Evolutionary conservation across 2,329 filamentous ascomycete species (phyloP), one percentile per base, ranked within the genome.

Genomic region (Magnaporthiopsis rhizophila): DNA sequence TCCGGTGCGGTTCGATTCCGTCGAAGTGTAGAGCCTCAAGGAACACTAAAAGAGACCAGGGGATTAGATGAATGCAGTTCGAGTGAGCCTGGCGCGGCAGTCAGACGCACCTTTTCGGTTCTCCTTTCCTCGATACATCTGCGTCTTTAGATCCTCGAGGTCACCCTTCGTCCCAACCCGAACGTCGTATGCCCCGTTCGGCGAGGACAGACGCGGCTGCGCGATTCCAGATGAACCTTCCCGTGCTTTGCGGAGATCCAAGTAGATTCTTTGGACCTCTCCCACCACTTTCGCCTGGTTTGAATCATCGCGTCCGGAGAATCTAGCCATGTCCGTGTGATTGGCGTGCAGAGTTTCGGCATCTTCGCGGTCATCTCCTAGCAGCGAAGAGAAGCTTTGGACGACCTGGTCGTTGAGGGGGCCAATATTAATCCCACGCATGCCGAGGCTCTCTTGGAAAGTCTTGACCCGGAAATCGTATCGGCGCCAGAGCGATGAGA

Each of bases 381-480:
- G 45, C 2, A 62, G 28, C 0, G 69, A 70, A 0, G 68, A 69
- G 24, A 58, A 64, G 28, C 69, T 66, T 0, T 67, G 68, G 5
- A 70, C 69, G 4, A 70, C 66, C 59, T 69, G 68, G 3, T 67
- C 64, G 8, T 58, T 65, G 7, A 67, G n/a, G 2, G 64, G 13
- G 6, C 66, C 64, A 0, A 69, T 24, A 15, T 65, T 64, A 13
- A 65, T 7, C 0, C 67, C 65, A 3, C 61, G 69, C 2, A 70
- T 32, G 1, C 64, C 65, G 2, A 67, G 62, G 1, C 66, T 63
- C 34, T 70, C 69, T 57, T 69, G 68, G 13, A 69, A 69, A 0
- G 68, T 69, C 36, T 70, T 70, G 26, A 69, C 69, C 28, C 61
- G 59, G 28, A 69, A 69, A 2, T 58, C 45, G 26, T 70, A 58